Base-by-base conservation (phyloP, 345 rosid species). In the Cardamine resedifolia region DNA sequence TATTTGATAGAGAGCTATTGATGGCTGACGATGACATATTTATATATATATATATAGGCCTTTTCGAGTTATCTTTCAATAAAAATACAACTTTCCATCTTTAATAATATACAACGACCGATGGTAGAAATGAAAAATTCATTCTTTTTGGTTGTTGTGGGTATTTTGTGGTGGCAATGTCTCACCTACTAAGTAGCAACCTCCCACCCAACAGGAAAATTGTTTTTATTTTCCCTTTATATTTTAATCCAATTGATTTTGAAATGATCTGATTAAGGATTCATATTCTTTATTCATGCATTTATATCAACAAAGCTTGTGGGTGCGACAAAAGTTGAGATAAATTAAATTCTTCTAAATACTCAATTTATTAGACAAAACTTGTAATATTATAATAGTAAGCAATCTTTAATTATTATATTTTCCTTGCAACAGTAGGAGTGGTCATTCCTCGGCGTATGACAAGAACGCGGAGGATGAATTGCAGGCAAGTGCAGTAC, bases 381-480 rank as follows among this genome's bases (percentile, higher is more conserved):
- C 18, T 41, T 14, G 47, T 14, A n/a, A n/a, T n/a, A 15, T 5
- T 43, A n/a, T 43, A 41, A 43, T 16, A 43, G 18, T 4, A n/a
- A 43, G 18, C 1, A n/a, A 44, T 18, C 9, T 44, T n/a, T 44
- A 2, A 44, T 2, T 2, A 1, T 14, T 15, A 15, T n/a, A 43
- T 6, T 27, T n/a, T 31, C 43, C 45, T n/a, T 5, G 18, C 2
- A 23, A 68, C 78, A 86, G 90, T 73, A 77, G 90, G 81, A 65
- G 68, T 50, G 83, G 74, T 2, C 85, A 87, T 79, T 41, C 89
- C 2, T 83, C 98, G 1, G 87, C 58, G 4, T 90, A 90, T 77
- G 96, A 93, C 71, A 93, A 90, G 92, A 93, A 93, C 86, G 53
- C 75, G 15, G 98, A 93, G 24, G 95, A 92, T 44, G 88, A 80